phyloP scores from a whole-genome alignment of 2,329 filamentous ascomycete genomes.

The Verruconis gallopava region DNA sequence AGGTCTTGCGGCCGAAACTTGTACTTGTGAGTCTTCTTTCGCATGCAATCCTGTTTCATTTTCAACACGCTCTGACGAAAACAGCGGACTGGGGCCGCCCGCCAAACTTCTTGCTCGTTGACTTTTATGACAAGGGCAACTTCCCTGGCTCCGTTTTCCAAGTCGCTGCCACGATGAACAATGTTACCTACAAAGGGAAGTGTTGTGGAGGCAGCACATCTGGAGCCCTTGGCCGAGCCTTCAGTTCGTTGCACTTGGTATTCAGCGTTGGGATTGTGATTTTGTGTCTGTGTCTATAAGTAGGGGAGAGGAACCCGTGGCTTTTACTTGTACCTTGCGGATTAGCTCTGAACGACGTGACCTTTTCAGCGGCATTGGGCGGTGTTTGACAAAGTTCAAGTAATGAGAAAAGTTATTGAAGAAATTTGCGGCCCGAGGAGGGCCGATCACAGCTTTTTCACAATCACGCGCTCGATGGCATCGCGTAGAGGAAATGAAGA shows the following conservation, averaged over 20 bases:
- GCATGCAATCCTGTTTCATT: background rate
- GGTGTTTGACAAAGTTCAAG: too few species aligned
- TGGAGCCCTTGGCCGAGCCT: background rate
- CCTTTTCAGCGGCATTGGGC: constrained; percentile 8
- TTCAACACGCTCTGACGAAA: background rate
- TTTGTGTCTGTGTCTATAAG: background rate
- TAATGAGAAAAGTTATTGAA: too few species aligned
- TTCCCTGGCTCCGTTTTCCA: constrained; percentile 27
- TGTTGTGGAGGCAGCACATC: constrained; percentile 40
- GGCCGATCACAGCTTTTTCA: too few species aligned
- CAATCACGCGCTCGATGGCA: too few species aligned
- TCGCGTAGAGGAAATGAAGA: too few species aligned
- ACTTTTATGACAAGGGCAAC: constrained; percentile 27
- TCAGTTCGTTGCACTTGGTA: background rate
- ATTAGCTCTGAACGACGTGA: too few species aligned
- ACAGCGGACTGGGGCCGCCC: constrained; percentile 20
- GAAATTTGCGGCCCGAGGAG: too few species aligned
- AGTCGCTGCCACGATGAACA: constrained; percentile 43
- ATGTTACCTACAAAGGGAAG: constrained; percentile 50
- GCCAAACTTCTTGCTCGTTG: constrained; percentile 29
- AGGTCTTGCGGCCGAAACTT: constrained; percentile 21
- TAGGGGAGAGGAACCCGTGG: background rate
- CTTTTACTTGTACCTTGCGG: too few species aligned
- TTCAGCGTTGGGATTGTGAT: background rate
- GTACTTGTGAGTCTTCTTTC: constrained; percentile 17